Base-by-base conservation (phyloP, 73 alveolate genomes). In the Symbiodinium natans region DNA sequence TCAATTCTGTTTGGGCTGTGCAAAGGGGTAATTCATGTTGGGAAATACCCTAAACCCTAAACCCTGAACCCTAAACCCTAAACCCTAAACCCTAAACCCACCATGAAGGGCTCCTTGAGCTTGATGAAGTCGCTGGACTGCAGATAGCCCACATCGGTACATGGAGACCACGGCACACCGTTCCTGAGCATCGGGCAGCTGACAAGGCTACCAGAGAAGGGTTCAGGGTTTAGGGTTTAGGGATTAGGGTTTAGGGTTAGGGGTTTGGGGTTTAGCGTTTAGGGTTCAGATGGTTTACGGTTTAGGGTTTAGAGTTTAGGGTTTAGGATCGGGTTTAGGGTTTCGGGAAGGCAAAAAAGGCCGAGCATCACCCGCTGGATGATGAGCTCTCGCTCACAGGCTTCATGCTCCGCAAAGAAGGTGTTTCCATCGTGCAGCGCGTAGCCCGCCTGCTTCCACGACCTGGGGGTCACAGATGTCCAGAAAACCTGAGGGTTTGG, bases 371-470 rank as follows among this genome's bases (percentile, higher is more conserved):
- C 95, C 5, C 95, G 71, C 71, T 88, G 95, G 31, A 88, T 63
- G 71, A n/a, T 83, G 41, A 36, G 71, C 71, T 88, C 95, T 31
- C 59, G 95, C 25, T n/a, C 71, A 34, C 95, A 88, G 38, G 34
- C 86, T 86, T 88, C 95, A 33, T 88, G 95, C 25, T 63, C 41
- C 17, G 39, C 38, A 8, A 54, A 63, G 71, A 88, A 88, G 15
- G n/a, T n/a, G 36, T 59, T 73, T 25, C 74, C 71, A 11, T 9
- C n/a, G 95, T 52, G 71, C 36, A 68, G 68, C 43, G 3, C 27
- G 86, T 88, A 88, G 36, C 95, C 95, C 15, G 95, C 85, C 31
- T 17, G 38, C 73, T 68, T 59, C 95, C 95, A 88, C 71, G 68
- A 56, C 95, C 95, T 88, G 7, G 33, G 93, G 38, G 11, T 8